phyloP scores from a whole-genome alignment of 2,329 filamentous ascomycete species.

The Neopestalotiopsis rosae region DNA sequence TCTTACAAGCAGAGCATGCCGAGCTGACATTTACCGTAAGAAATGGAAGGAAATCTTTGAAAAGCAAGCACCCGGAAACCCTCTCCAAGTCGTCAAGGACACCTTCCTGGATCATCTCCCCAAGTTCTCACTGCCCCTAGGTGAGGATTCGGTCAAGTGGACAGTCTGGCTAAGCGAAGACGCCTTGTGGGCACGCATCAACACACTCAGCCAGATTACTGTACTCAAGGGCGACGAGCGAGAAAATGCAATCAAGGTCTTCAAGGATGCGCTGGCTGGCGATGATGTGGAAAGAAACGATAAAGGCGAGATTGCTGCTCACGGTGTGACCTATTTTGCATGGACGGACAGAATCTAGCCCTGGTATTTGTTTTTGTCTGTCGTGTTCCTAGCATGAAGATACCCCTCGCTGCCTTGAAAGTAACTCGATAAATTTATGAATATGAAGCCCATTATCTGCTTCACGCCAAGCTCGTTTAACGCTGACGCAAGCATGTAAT shows the following conservation, averaged over 20 bases:
- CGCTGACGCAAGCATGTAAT: background rate
- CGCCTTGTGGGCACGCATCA: constrained; percentile 66
- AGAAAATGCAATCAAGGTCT: constrained; percentile 51
- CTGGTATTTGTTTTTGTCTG: background rate
- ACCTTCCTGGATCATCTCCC: constrained; percentile 45
- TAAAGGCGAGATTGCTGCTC: constrained; percentile 65
- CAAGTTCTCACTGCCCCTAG: constrained; percentile 65
- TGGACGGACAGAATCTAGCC: constrained; percentile 56
- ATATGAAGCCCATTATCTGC: background rate
- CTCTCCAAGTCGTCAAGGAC: constrained; percentile 54
- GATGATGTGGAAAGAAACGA: constrained; percentile 63
- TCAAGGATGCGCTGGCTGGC: constrained; percentile 59
- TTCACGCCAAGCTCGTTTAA: background rate
- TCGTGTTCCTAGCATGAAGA: background rate
- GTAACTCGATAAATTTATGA: background rate
- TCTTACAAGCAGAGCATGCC: background rate
- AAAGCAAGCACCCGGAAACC: constrained; percentile 57
- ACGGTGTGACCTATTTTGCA: constrained; percentile 66
- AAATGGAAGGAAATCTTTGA: constrained; percentile 71
- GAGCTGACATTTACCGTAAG: constrained; percentile 23
- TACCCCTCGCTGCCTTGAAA: background rate
- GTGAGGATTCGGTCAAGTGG: constrained; percentile 61
- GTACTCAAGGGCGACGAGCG: constrained; percentile 58
- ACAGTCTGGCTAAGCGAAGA: constrained; percentile 63
- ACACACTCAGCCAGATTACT: constrained; percentile 72